Conservation (phyloP, 345 rosid species). For the Psidium friedrichsthalianum region DNA sequence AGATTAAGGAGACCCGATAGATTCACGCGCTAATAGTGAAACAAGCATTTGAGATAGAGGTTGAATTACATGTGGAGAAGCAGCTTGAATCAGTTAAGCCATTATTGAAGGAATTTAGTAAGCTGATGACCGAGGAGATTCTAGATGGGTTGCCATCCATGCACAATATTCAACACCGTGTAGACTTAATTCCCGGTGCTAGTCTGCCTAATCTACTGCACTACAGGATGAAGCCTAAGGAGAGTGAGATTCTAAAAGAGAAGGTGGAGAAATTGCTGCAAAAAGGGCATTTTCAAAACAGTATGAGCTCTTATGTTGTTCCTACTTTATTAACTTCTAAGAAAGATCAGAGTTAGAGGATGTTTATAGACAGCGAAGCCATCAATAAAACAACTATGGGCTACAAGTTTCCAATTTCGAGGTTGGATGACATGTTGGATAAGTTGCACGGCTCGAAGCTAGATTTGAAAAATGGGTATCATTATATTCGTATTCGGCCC, state of each 20-base stretch:
- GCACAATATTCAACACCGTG: background rate
- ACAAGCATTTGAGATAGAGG: background rate
- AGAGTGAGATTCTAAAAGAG: background rate
- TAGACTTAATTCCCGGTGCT: background rate
- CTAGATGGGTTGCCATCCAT: background rate
- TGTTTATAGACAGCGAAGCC: background rate
- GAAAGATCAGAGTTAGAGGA: background rate
- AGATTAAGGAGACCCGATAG: background rate
- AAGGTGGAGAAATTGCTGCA: background rate
- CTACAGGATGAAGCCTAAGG: background rate
- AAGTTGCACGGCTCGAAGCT: background rate
- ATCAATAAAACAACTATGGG: background rate
- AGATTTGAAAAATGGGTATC: background rate
- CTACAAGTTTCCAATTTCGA: background rate
- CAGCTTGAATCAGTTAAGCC: background rate
- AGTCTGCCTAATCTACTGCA: background rate
- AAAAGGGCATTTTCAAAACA: background rate
- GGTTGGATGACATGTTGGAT: background rate
- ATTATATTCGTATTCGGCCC: background rate
- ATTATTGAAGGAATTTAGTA: background rate
- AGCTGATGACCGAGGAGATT: background rate
- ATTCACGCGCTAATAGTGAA: background rate
- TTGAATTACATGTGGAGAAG: background rate
- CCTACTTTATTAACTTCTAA: background rate
- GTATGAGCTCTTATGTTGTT: background rate